These are phyloP conservation scores for Pestalotiopsis sp. DNA, from an alignment of 2,329 filamentous ascomycete species.

Conservation along the genomic window DNA sequence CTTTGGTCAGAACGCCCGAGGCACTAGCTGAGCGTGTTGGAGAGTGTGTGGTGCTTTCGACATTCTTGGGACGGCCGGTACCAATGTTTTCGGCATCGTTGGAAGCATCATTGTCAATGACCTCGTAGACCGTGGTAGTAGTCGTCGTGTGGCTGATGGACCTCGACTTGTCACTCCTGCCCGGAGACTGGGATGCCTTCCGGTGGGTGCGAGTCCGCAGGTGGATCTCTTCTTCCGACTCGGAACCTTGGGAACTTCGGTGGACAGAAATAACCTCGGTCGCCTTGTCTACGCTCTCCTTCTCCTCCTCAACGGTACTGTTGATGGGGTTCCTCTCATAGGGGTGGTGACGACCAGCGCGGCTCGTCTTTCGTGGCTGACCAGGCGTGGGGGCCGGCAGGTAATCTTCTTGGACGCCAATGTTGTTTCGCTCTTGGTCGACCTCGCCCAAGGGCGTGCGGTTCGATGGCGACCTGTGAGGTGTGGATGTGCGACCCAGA, in stretches of 20 bases:
- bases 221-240: slow-evolving; percentile 84
- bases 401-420: slow-evolving; percentile 81
- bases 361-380: slow-evolving; percentile 87
- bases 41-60: slow-evolving; percentile 52
- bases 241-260: slow-evolving; percentile 63
- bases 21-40: slow-evolving; percentile 53
- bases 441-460: slow-evolving; percentile 93
- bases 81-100: slow-evolving; percentile 75
- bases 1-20: slow-evolving; percentile 63
- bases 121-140: slow-evolving; percentile 68
- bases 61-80: slow-evolving; percentile 57
- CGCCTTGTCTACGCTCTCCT: slow-evolving; percentile 54
- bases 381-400: slow-evolving; percentile 94
- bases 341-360: slow-evolving; percentile 75
- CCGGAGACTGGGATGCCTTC: slow-evolving; percentile 67
- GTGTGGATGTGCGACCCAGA: slow-evolving; percentile 70
- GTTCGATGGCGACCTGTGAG: slow-evolving; percentile 74
- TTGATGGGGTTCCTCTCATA: slow-evolving; percentile 63
- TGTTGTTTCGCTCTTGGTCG: slow-evolving; percentile 73
- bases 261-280: slow-evolving; percentile 65
- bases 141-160: slow-evolving; percentile 78
- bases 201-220: slow-evolving; percentile 72
- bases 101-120: slow-evolving; percentile 68
- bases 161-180: slow-evolving; percentile 62
- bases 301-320: slow-evolving; percentile 49